Evolutionary conservation across 2,329 filamentous ascomycete genomes (phyloP).

Genomic region (Aureobasidium subglaciale): DNA sequence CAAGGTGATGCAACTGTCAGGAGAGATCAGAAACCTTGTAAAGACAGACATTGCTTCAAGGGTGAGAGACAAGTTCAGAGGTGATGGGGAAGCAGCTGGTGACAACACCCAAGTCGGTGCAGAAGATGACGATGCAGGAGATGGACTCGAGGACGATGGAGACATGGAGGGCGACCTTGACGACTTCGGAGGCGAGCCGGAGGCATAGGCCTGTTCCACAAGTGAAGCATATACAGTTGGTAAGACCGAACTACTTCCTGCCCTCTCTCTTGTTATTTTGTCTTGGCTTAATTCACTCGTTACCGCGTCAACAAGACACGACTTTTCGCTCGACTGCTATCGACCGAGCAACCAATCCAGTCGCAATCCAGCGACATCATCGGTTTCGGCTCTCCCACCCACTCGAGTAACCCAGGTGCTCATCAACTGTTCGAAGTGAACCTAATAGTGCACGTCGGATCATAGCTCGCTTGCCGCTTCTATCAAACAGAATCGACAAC

Average conservation of each 20-base stretch:
- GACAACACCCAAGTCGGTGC: slow-evolving; percentile 1
- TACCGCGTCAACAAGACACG: no score
- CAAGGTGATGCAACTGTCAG: slow-evolving; percentile 6
- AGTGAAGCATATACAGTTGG: neutral
- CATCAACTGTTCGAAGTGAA: no score
- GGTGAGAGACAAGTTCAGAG: slow-evolving; percentile 1
- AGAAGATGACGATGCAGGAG: slow-evolving; percentile 8
- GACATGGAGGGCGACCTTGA: slow-evolving; percentile 15
- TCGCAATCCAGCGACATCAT: no score
- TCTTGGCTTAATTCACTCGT: no score
- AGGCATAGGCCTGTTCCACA: neutral
- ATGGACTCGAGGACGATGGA: slow-evolving; percentile 4
- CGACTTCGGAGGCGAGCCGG: slow-evolving; percentile 8
- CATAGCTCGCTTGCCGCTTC: no score
- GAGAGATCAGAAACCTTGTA: slow-evolving; percentile 7
- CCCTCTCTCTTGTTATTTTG: no score
- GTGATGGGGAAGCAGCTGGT: neutral
- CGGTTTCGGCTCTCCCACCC: no score
- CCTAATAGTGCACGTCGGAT: no score
- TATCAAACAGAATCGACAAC: no score
- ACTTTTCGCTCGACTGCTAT: no score
- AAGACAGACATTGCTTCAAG: slow-evolving; percentile 7
- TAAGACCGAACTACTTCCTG: neutral
- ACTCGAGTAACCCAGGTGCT: no score
- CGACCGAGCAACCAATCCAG: no score